phyloP scores from a whole-genome alignment of 1,139 yeast genomes.

The Yamadazyma membranifaciens region DNA sequence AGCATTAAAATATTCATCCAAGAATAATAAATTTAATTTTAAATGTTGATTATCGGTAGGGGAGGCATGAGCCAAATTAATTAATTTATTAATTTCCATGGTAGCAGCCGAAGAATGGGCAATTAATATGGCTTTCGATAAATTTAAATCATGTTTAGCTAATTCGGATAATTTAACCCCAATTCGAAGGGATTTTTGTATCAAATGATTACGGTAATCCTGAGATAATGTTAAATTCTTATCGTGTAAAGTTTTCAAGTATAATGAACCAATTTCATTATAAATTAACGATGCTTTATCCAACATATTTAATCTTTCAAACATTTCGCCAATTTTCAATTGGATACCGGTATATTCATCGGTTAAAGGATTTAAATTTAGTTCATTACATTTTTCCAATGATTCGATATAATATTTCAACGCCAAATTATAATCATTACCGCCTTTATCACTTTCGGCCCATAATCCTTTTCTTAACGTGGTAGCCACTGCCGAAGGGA shows the following conservation, averaged over 20 bases:
- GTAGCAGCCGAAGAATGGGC: constrained; percentile 69
- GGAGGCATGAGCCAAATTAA: constrained; percentile 11
- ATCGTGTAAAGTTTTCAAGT: constrained; percentile 55
- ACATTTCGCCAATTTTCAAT: constrained; percentile 83
- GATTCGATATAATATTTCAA: constrained; percentile 65
- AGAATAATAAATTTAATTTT: constrained; percentile 43
- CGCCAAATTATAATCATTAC: constrained; percentile 63
- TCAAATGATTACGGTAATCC: constrained; percentile 35
- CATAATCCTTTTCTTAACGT: constrained; percentile 71
- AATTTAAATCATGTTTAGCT: constrained; percentile 47
- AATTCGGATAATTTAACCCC: constrained; percentile 66
- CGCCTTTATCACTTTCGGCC: constrained; percentile 79
- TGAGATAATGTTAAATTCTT: constrained; percentile 13
- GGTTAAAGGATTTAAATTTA: constrained; percentile 47
- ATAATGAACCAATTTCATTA: constrained; percentile 64
- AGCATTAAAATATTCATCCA: constrained; percentile 73
- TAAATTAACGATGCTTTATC: constrained; percentile 67
- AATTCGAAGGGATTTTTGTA: constrained; percentile 70
- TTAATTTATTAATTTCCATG: constrained; percentile 32
- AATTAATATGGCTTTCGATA: constrained; percentile 57
- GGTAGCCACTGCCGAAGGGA: constrained; percentile 60
- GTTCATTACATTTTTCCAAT: constrained; percentile 39
- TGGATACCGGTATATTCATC: constrained; percentile 72
- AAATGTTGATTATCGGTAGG: neutral
- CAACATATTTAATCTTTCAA: constrained; percentile 58